Evolutionary conservation across 1,139 yeast species (phyloP), one percentile per base, ranked within the genome.

Genomic region (Petasospora rhodanensis): DNA sequence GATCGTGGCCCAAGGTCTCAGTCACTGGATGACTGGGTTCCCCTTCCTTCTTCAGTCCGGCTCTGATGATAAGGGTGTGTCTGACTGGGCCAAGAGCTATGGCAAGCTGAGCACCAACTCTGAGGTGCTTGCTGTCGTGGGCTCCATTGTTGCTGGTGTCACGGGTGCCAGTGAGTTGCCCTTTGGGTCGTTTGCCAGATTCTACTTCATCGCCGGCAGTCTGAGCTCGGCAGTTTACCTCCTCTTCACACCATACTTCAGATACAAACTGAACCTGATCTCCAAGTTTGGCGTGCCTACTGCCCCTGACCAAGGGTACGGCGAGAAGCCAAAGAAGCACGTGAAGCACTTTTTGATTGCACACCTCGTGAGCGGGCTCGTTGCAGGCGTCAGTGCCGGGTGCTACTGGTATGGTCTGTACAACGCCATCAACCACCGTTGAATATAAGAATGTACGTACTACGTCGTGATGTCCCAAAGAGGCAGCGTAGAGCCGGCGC

Each of bases 131-230:
- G 31, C 37, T 6, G 14, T 36, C 11, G 20, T 36, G n/a, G 37
- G 38, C 6, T 31, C 43, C n/a, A 27, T 42, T 16, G 40, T 32
- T 9, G 36, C 38, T 14, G 47, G 49, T 14, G 15, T 41, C 23
- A 20, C 34, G 23, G 24, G 39, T 9, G 46, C 41, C 7, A 8
- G 26, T 2, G 23, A 31, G 9, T 26, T 44, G 7, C 45, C 46
- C n/a, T 35, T 37, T 20, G 32, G 31, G 1, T 42, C 46, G 10
- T 32, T 33, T 31, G 35, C 44, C 3, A 35, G 44, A 31, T 41
- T 42, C 22, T 45, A 41, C 29, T 45, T 39, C 32, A 31, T 41
- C 24, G 10, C 38, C 14, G 49, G 49, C 11, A 26, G 37, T 5
- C 26, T 39, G 13, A 32, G 41, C 21, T 36, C 38, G 9, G 19